Conservation (phyloP, 2,329 filamentous ascomycete species). For the Tolypocladium pustulatum region DNA sequence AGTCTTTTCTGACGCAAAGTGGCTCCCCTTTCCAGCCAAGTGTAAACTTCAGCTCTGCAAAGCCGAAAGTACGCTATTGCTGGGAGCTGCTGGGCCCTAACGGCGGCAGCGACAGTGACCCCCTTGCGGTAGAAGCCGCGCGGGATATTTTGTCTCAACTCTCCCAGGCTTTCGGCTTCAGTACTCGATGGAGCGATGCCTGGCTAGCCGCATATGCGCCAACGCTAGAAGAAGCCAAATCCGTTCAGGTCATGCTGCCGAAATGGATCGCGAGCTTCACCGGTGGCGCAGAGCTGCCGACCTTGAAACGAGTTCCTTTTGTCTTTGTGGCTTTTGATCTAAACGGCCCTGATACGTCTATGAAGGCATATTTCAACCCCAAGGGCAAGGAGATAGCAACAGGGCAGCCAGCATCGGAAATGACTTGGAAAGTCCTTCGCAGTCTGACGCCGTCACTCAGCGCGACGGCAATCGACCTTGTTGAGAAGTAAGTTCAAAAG, state of each 20-base stretch:
- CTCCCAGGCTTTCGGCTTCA: not conserved
- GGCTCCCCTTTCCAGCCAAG: constrained; percentile 4
- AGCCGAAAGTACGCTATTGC: constrained; percentile 4
- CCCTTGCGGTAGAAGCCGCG: constrained; percentile 3
- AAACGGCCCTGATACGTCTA: constrained; percentile 1
- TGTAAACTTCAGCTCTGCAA: constrained; percentile 2
- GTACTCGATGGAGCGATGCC: constrained; percentile 4
- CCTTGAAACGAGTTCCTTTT: constrained; percentile 4
- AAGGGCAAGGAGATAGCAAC: constrained; percentile 5
- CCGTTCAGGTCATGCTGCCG: not conserved
- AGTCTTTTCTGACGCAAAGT: constrained; percentile 3
- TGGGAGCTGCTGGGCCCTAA: constrained; percentile 6
- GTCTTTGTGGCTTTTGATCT: constrained; percentile 5
- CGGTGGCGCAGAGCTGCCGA: not conserved
- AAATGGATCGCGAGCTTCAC: constrained; percentile 2
- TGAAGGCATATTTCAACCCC: constrained; percentile 6
- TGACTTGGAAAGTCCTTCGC: constrained; percentile 2
- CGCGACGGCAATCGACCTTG: constrained; percentile 1
- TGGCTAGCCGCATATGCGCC: constrained; percentile 1
- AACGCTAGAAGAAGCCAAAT: not conserved
- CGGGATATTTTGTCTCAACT: constrained; percentile 1
- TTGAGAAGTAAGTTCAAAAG: constrained; percentile 2
- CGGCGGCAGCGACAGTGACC: constrained; percentile 4
- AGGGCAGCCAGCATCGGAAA: not conserved
- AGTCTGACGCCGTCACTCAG: constrained; percentile 3